Percentiles rank a stretch among this genome's conserved stretches.
Conservation (phyloP, 2,329 filamentous ascomycete species). For the Diplodia seriata region DNA sequence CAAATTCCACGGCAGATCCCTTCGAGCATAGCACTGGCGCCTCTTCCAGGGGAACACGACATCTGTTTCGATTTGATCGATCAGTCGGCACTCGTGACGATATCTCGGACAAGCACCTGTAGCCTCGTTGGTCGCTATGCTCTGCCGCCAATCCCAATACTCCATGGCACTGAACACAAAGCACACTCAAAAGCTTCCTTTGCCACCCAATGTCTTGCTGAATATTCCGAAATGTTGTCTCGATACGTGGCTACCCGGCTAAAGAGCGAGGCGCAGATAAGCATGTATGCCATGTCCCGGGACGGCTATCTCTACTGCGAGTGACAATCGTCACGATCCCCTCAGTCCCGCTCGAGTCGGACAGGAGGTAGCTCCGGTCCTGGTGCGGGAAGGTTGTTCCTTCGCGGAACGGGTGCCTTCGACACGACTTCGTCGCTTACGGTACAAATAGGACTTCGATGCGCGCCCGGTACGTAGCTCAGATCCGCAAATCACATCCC, state of each 20-base stretch:
- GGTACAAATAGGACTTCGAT: conserved; percentile 18
- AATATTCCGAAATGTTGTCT: background rate
- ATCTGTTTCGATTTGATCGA: background rate
- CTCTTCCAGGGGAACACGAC: no score
- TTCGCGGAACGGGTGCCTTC: background rate
- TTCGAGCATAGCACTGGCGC: no score
- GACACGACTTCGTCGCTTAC: background rate
- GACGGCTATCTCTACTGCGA: background rate
- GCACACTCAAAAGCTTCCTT: no score
- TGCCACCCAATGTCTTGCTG: no score
- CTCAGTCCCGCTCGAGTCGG: background rate
- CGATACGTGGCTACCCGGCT: background rate
- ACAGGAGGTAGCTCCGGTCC: background rate
- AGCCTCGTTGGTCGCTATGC: no score
- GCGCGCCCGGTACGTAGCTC: conserved; percentile 5
- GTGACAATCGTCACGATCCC: background rate
- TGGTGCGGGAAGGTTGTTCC: background rate
- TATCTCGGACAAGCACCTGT: background rate
- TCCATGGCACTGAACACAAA: background rate
- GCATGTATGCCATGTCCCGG: background rate
- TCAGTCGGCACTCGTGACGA: background rate
- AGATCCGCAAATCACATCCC: background rate
- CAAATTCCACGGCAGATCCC: background rate
- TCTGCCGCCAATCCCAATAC: background rate
- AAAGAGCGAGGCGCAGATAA: background rate